These are phyloP conservation scores for Raffaelea ambrosiae DNA, from an alignment of 2,329 filamentous ascomycete genomes.

Conservation along the genomic window DNA sequence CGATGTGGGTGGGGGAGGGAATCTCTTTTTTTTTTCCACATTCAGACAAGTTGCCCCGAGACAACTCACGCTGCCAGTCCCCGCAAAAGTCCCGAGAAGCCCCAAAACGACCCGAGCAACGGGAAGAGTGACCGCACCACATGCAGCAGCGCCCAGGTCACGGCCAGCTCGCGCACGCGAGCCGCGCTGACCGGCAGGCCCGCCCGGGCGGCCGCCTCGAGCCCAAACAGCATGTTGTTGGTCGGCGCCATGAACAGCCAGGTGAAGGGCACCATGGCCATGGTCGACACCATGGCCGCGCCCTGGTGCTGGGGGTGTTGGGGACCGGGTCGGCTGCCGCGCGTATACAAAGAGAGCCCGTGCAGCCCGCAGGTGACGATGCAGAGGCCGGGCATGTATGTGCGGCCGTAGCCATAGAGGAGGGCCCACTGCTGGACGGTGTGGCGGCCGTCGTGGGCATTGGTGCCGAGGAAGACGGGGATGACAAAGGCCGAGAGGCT, in stretches of 20 bases:
- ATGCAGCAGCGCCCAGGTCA: not conserved
- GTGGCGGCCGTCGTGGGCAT: not conserved
- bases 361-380: not conserved
- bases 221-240: not conserved
- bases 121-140: not conserved
- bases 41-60: too few relatives aligned
- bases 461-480: not conserved
- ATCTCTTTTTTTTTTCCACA: too few relatives aligned
- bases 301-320: not conserved
- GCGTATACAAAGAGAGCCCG: not conserved
- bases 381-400: not conserved
- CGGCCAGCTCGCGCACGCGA: not conserved
- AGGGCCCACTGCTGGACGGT: not conserved
- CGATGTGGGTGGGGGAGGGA: too few relatives aligned
- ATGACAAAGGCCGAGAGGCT: not conserved
- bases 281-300: not conserved
- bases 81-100: too few relatives aligned
- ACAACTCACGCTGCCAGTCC: too few relatives aligned
- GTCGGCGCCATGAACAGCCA: not conserved
- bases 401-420: not conserved
- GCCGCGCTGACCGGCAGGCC: not conserved
- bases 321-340: not conserved
- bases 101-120: not conserved
- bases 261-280: not conserved
- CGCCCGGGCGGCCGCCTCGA: not conserved